Conservation (phyloP, 2,329 filamentous ascomycete genomes). For the Sporothrix pallida region DNA sequence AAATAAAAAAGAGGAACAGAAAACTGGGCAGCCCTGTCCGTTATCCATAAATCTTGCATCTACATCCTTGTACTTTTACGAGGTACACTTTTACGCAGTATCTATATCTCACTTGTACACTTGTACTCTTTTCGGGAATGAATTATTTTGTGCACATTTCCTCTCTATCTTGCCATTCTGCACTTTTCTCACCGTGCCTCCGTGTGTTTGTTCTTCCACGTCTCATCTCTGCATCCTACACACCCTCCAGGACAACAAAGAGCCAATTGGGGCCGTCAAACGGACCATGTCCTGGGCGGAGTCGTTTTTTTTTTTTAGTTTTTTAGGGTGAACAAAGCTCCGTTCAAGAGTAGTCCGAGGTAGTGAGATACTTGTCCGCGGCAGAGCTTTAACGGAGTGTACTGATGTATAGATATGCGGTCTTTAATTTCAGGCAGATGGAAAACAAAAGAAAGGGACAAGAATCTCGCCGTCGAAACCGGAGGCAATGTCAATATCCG, state of each 20-base stretch:
- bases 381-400: background rate
- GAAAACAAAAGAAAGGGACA: background rate
- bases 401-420: background rate
- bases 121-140: constrained; percentile 1
- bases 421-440: background rate
- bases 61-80: background rate
- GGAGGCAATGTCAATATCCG: background rate
- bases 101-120: background rate
- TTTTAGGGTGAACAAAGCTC: constrained; percentile 2
- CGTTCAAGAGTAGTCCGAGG: background rate
- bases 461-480: background rate
- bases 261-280: constrained; percentile 30
- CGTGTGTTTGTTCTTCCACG: constrained; percentile 1
- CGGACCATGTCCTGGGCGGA: constrained; percentile 22
- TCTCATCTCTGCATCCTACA: constrained; percentile 1
- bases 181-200: background rate
- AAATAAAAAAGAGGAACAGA: background rate
- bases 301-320: background rate
- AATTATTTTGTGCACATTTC: background rate
- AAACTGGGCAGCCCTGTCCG: constrained; percentile 13
- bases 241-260: background rate
- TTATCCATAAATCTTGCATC: background rate
- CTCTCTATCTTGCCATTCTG: no score
- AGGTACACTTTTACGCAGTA: background rate
- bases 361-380: background rate